These are phyloP conservation scores for Amanita rimosa DNA, from an alignment of 768 basidiomycete species.

Conservation along the genomic window DNA sequence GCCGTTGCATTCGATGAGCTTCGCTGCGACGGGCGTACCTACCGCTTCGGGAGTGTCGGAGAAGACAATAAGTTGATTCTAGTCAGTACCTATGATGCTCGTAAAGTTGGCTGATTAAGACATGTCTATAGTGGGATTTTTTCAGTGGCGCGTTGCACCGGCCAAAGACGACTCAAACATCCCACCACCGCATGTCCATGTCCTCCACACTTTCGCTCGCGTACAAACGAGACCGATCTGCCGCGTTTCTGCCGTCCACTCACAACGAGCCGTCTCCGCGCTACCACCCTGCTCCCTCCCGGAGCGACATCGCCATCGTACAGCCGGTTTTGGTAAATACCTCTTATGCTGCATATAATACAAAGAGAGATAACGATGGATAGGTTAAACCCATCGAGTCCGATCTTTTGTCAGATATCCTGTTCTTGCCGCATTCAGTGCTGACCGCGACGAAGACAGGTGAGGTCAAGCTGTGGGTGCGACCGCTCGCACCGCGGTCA, in stretches of 20 bases:
- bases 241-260: conserved; percentile 38
- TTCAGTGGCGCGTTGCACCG: conserved; percentile 85
- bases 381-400: conserved; percentile 76
- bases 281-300: conserved; percentile 83
- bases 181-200: conserved; percentile 57
- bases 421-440: conserved; percentile 69
- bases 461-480: conserved; percentile 75
- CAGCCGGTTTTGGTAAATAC: conserved; percentile 76
- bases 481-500: conserved; percentile 48
- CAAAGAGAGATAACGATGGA: not conserved
- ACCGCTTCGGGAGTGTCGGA: conserved; percentile 91
- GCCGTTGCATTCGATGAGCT: conserved; percentile 84
- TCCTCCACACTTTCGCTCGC: conserved; percentile 70
- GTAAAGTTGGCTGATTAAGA: not conserved
- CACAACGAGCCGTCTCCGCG: conserved; percentile 34
- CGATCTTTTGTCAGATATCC: conserved; percentile 65
- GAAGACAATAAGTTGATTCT: conserved; percentile 94
- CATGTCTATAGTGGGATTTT: conserved; percentile 76
- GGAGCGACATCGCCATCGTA: conserved; percentile 82
- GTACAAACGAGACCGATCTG: conserved; percentile 52
- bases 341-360: not conserved
- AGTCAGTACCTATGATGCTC: conserved; percentile 30
- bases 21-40: conserved; percentile 80
- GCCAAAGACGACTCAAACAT: conserved; percentile 51
- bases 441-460: conserved; percentile 73